Evolutionary conservation across 805 yeast species (phyloP).

Genomic region (Tetrapisispora nanseiensis): DNA sequence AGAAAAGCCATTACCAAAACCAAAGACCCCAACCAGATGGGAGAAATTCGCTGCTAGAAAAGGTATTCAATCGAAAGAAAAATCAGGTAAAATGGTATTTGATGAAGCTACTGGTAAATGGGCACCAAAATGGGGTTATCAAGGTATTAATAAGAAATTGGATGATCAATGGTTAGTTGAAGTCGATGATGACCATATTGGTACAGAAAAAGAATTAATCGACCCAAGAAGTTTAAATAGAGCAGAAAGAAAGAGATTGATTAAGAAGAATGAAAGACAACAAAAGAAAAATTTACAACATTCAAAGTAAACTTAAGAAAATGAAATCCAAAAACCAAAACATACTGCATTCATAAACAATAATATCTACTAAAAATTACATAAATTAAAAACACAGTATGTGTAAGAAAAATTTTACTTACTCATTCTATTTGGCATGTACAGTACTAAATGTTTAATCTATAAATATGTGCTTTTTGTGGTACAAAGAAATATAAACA

Average conservation of each 20-base stretch:
- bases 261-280: conserved; percentile 61
- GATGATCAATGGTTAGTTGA: conserved; percentile 96
- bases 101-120: conserved; percentile 89
- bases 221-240: conserved; percentile 83
- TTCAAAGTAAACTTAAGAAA: background rate
- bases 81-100: conserved; percentile 77
- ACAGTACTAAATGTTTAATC: background rate
- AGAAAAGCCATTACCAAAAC: conserved; percentile 91
- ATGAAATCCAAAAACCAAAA: background rate
- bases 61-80: conserved; percentile 86
- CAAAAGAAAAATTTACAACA: conserved; percentile 61
- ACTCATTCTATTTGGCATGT: background rate
- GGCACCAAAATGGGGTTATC: conserved; percentile 98
- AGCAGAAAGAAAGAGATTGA: conserved; percentile 71
- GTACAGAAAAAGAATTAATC: conserved; percentile 51
- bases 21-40: conserved; percentile 92
- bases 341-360: background rate
- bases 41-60: conserved; percentile 91
- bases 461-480: background rate
- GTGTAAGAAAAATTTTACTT: background rate
- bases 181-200: conserved; percentile 64
- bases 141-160: conserved; percentile 78
- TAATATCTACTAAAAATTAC: no score
- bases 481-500: no score
- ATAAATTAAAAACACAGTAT: background rate